Conservation (phyloP, 1,284 basidiomycete species). For the Mrakiaceae sp. region DNA sequence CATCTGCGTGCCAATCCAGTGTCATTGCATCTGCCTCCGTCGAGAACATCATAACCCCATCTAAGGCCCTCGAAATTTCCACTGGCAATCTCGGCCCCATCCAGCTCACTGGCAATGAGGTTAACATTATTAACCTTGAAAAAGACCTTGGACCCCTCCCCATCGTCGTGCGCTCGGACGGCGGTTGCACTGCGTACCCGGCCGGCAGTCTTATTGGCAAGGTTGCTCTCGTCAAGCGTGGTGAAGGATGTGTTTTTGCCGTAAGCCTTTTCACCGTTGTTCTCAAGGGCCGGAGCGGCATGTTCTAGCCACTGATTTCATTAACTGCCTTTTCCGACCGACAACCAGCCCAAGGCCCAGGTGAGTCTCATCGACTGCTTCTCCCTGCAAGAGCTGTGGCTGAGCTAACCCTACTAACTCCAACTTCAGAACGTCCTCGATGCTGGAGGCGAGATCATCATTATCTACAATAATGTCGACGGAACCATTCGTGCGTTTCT, state of each 20-base stretch:
- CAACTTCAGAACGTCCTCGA: slow-evolving; percentile 11
- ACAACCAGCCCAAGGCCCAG: too few relatives aligned
- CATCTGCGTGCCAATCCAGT: not conserved
- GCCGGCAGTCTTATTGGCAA: not conserved
- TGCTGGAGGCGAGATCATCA: slow-evolving; percentile 8
- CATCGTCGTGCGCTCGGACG: slow-evolving; percentile 9
- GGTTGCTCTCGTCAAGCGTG: slow-evolving; percentile 9
- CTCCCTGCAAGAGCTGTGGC: too few relatives aligned
- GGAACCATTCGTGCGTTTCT: not conserved
- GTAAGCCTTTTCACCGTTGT: too few relatives aligned
- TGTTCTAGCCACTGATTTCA: too few relatives aligned
- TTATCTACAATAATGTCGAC: not conserved
- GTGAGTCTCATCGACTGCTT: too few relatives aligned
- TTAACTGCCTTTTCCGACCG: too few relatives aligned
- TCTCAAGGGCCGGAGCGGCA: too few relatives aligned
- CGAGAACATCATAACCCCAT: slow-evolving; percentile 10
- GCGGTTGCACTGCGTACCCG: slow-evolving; percentile 1
- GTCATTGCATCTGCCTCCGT: slow-evolving; percentile 4
- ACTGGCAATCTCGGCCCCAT: not conserved
- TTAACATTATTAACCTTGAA: not conserved
- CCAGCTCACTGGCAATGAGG: not conserved
- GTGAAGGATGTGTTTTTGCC: not conserved
- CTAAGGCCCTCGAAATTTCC: not conserved
- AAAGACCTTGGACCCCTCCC: not conserved
- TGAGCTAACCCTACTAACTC: not conserved